Evolutionary conservation across 306 rosid species (phyloP).

Genomic region (Malus asiatica): DNA sequence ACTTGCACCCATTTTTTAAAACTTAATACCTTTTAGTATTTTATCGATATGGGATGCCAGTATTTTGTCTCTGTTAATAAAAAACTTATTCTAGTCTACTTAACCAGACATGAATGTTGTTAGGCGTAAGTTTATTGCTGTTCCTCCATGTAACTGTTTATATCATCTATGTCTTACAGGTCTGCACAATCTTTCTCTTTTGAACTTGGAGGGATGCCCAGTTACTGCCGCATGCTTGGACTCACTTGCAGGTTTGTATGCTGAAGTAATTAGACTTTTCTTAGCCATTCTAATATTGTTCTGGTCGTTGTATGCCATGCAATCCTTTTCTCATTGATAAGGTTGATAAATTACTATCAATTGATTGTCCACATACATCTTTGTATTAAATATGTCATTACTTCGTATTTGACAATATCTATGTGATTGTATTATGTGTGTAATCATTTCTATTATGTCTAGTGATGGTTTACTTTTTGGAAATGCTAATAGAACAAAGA

Average conservation of each 20-base stretch:
- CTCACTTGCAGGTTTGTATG: slow-evolving; percentile 71
- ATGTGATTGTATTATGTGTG: background rate
- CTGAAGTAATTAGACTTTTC: background rate
- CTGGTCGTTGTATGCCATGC: background rate
- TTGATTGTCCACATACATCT: background rate
- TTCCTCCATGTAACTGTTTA: slow-evolving; percentile 8
- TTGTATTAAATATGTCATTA: too few species aligned
- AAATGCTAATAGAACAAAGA: background rate
- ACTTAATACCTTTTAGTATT: background rate
- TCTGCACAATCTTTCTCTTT: slow-evolving; percentile 55
- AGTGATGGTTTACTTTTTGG: background rate
- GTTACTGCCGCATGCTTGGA: slow-evolving; percentile 80
- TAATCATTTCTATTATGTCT: background rate
- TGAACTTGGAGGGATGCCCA: slow-evolving; percentile 91
- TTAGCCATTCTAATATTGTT: background rate
- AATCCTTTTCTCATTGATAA: background rate
- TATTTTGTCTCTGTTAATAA: background rate
- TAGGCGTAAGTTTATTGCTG: background rate
- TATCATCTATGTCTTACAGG: slow-evolving; percentile 43
- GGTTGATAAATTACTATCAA: background rate
- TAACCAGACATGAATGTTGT: background rate
- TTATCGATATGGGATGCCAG: background rate
- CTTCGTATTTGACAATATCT: background rate
- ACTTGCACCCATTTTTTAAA: background rate
- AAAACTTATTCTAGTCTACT: background rate